Evolutionary conservation across 345 rosid genomes (phyloP), one percentile per base, ranked within the genome.

Genomic region (Lepidium sativum): DNA sequence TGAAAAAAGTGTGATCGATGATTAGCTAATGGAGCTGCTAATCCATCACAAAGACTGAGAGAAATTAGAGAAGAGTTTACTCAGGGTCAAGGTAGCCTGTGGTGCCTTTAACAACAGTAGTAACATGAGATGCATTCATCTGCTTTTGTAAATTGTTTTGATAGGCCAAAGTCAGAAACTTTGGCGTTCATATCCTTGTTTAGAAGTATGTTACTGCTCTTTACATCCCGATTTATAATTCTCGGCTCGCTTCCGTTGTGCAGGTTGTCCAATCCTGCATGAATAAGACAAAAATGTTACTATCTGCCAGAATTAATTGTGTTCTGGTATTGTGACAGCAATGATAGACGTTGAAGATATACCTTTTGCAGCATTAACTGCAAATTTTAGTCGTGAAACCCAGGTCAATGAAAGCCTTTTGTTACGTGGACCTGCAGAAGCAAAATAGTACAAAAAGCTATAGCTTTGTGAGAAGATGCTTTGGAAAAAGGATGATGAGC

Each of bases 81-180:
- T 92, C 96, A 35, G 96, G 98, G 54, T 92, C 98, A 11, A 92
- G 87, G 80, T 92, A 92, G 45, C 98, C 98, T 2, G 95, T 92
- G n/a, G 98, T 84, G 78, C 95, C 95, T 74, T 89, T 92, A 50
- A 92, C 96, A 50, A 81, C 89, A 20, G 98, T 92, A 34, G 98
- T 89, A 27, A 92, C 80, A 68, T 92, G 98, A 43, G 87, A 83
- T 63, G 91, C 96, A 54, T n/a, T n/a, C n/a, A n/a, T 87, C 92
- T 58, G 87, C 78, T 68, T 78, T 72, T 58, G 60, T 58, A 40
- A 72, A 65, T 52, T 65, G 67, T 72, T 72, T 72, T 50, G 71
- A 72, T 21, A 72, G 35, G 61, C 70, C 70, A 27, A 72, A 72
- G 35, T 72, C 71, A 0, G 76, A 58, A 65, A 72, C 67, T 51